phyloP scores from a whole-genome alignment of 805 yeast species.

The Tetrapisispora phaffii region DNA sequence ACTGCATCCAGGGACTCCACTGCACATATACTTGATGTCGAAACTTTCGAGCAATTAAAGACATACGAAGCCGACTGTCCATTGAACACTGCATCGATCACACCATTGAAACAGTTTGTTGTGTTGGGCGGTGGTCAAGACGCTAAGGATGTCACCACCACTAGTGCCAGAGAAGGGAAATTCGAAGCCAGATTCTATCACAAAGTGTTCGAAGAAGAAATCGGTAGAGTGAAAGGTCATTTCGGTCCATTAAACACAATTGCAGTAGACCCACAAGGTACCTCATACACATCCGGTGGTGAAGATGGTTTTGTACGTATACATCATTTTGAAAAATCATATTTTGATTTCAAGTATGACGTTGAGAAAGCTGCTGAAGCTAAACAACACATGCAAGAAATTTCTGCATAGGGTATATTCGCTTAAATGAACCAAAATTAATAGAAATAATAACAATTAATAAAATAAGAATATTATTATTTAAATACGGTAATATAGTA shows the following conservation, averaged over 20 bases:
- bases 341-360: conserved; percentile 87
- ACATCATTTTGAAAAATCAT: conserved; percentile 85
- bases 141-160: conserved; percentile 97
- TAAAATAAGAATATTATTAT: no score
- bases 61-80: conserved; percentile 83
- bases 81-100: conserved; percentile 87
- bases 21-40: conserved; percentile 70
- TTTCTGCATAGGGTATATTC: not conserved
- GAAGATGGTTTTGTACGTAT: conserved; percentile 97
- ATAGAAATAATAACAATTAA: not conserved
- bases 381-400: conserved; percentile 26
- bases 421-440: no score
- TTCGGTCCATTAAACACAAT: conserved; percentile 95
- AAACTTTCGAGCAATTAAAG: conserved; percentile 60
- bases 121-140: conserved; percentile 99
- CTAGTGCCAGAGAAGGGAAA: conserved; percentile 85
- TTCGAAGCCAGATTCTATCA: conserved; percentile 95
- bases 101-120: conserved; percentile 85
- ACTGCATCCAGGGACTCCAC: conserved; percentile 89
- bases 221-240: conserved; percentile 96
- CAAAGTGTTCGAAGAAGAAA: conserved; percentile 88
- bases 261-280: conserved; percentile 90
- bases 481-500: no score
- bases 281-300: conserved; percentile 92
- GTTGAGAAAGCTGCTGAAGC: conserved; percentile 71